Base-by-base conservation (phyloP, 2,329 filamentous ascomycete species). In the Zasmidium angulare region DNA sequence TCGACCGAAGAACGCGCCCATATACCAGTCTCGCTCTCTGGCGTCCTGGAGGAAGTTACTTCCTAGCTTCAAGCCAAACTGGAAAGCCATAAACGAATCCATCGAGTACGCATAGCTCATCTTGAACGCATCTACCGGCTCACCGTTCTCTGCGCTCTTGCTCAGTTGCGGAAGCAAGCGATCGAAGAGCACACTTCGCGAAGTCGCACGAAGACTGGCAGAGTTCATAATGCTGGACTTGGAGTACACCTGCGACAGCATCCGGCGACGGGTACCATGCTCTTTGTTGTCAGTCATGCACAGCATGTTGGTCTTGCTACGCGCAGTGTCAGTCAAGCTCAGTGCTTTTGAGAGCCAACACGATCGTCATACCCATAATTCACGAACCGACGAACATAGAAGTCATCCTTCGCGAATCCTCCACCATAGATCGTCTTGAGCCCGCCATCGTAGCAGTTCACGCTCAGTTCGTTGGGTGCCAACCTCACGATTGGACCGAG, bases 221-320 rank as follows among this genome's bases (percentile, higher is more conserved):
- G 76, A 58, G 79, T 84, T 0, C 29, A 74, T 76, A 43, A 78
- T 72, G 70, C 88, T 84, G 7, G 89, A 90, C 69, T 93, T 93
- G 63, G 89, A 90, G 75, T 93, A 93, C 51, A 90, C 82, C 66
- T 90, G 86, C 43, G 89, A 88, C 46, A 93, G 75, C 83, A 91
- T 87, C 29, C 88, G 84, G 72, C 92, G 92, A 36, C 89, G 81
- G 12, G 77, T 74, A 0, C 88, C 86, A 72, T 93, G 90, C 11
- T 82, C 74, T 56, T 83, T 86, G 46, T 82, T 83, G 29, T 78
- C 73, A 2, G 79, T 77, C 24, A 86, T 85, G 2, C 88, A 88
- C 75, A 93, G 91, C 82, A 89, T 88, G 70, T 87, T 86, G 49
- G 81, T 77, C 2, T 22, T 51, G 7, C 36, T 43, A 19, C 36